Evolutionary conservation across 768 basidiomycete genomes (phyloP), one percentile per base, ranked within the genome.

Genomic region (Tulasnella sp.): DNA sequence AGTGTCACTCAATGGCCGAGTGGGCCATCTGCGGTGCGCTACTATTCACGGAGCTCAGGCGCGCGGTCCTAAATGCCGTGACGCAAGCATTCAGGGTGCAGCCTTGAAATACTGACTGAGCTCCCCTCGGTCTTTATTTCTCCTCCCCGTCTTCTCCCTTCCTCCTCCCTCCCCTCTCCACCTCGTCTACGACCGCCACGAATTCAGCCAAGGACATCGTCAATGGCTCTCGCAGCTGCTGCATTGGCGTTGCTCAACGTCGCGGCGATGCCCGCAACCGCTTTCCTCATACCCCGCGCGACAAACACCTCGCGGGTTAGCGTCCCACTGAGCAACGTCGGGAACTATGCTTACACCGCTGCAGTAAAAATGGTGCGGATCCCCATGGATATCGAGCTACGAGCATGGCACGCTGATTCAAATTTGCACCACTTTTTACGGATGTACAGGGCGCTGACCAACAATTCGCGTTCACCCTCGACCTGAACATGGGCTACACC

Each of bases 221-320:
- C 74, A 29, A 75, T 75, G 74, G 46, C 46, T 37, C 23, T 39
- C 39, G 46, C 74, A 29, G 46, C 46, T n/a, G 48, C 74, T 26
- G 44, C 48, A 13, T 39, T 61, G 37, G 13, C 46, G 61, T 29
- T 67, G 70, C 9, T 23, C 77, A 67, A 67, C 61, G 26, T 67
- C 79, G 80, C 80, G 79, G 18, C 74, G 29, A 5, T 81, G 72
- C 2, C 75, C 0, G 9, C 26, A 71, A 1, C 74, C 67, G 29
- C 77, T 57, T 73, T 67, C 70, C 18, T 26, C 29, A 61, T 79
- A 80, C 23, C 80, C 80, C 20, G 70, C 75, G 3, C 29, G 3
- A 77, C 82, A 81, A 29, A 73, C 67, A 11, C 51, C n/a, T 1
- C 26, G 26, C 81, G 81, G 80, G 18, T 73, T 11, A 9, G 73